A percentile compares a stretch with the other conserved stretches of the same genome.
Conservation (phyloP, 2,329 filamentous ascomycete species). For the Scytalidium lignicola region DNA sequence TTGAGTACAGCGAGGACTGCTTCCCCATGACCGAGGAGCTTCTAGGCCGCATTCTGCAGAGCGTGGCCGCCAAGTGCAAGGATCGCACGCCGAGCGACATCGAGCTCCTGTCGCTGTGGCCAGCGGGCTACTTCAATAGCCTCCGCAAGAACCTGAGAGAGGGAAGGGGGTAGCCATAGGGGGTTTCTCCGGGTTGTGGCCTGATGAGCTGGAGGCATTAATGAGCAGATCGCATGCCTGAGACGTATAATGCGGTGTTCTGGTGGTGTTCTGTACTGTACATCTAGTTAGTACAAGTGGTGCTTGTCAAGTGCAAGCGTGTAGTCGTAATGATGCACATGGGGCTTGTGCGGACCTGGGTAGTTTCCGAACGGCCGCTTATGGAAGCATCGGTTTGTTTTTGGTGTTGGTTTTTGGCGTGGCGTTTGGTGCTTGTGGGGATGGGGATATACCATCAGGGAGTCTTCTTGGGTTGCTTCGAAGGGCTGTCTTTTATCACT, state of each 20-base stretch:
- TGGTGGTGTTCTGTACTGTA: too few species aligned
- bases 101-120: constrained; percentile 52
- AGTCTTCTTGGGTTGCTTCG: too few species aligned
- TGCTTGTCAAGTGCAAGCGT: too few species aligned
- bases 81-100: constrained; percentile 54
- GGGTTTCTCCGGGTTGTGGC: not conserved
- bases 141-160: constrained; percentile 30
- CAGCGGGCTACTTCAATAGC: constrained; percentile 56
- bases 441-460: not conserved
- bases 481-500: too few species aligned
- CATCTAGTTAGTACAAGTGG: too few species aligned
- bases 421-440: not conserved
- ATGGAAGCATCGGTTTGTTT: not conserved
- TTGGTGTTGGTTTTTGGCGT: not conserved
- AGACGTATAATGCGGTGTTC: too few species aligned
- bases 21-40: constrained; percentile 59
- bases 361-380: not conserved
- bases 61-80: constrained; percentile 53
- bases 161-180: not conserved
- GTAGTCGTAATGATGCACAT: not conserved
- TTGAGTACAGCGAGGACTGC: constrained; percentile 46
- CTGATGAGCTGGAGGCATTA: not conserved
- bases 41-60: constrained; percentile 56
- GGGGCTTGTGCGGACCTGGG: not conserved
- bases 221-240: too few species aligned